Conservation (phyloP, 805 yeast genomes). For the Ogataea parapolymorpha region DNA sequence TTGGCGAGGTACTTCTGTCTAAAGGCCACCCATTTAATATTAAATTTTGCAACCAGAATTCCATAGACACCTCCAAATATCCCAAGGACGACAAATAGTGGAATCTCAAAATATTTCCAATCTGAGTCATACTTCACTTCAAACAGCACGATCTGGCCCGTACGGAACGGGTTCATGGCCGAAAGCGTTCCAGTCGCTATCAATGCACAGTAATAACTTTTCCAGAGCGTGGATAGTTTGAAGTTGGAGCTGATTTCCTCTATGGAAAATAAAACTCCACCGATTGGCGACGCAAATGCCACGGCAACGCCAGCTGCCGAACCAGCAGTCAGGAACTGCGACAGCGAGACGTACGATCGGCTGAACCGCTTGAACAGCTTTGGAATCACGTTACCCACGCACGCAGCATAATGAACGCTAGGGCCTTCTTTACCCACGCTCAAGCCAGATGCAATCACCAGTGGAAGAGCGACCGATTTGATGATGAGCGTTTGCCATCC, state of each 20-base stretch:
- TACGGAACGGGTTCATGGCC: slow-evolving; percentile 83
- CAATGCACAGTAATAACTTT: slow-evolving; percentile 85
- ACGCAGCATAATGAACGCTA: slow-evolving; percentile 94
- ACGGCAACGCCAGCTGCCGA: slow-evolving; percentile 99
- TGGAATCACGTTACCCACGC: slow-evolving; percentile 85
- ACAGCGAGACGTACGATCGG: slow-evolving; percentile 40
- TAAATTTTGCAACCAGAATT: slow-evolving; percentile 67
- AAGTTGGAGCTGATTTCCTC: slow-evolving; percentile 84
- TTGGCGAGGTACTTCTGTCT: slow-evolving; percentile 63
- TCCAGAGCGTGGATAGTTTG: slow-evolving; percentile 80
- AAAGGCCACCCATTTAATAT: slow-evolving; percentile 72
- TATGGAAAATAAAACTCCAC: slow-evolving; percentile 89
- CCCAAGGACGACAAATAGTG: slow-evolving; percentile 76
- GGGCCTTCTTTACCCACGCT: slow-evolving; percentile 99
- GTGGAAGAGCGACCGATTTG: slow-evolving; percentile 78
- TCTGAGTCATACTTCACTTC: slow-evolving; percentile 82
- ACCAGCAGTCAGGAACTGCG: slow-evolving; percentile 79
- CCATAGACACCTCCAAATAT: slow-evolving; percentile 92
- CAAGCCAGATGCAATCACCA: slow-evolving; percentile 89
- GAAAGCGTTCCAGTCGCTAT: slow-evolving; percentile 82
- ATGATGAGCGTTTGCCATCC: slow-evolving; percentile 68
- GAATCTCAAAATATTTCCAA: slow-evolving; percentile 86
- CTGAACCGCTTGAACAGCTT: slow-evolving; percentile 45
- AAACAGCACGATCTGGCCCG: slow-evolving; percentile 91
- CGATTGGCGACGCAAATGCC: slow-evolving; percentile 95